Evolutionary conservation across 2,329 filamentous ascomycete genomes (phyloP).

Genomic region (Tothia fuscella): DNA sequence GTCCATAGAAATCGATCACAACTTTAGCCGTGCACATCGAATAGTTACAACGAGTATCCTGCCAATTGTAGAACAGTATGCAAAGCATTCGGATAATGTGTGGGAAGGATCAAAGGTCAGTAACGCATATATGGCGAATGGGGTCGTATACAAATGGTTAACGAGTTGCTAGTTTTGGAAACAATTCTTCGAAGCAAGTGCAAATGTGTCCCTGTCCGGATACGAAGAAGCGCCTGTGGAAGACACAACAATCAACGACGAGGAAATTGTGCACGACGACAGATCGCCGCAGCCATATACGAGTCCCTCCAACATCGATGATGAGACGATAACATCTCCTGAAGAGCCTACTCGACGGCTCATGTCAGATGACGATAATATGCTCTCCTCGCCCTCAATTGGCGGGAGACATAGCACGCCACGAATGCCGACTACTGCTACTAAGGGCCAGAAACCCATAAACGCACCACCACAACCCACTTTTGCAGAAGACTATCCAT

Average conservation of each 20-base stretch:
- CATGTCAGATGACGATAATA: conserved; percentile 37
- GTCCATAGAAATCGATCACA: conserved; percentile 91
- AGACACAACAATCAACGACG: conserved; percentile 40
- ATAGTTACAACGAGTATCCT: conserved; percentile 92
- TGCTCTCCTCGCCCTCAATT: conserved; percentile 48
- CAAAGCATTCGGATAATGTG: conserved; percentile 81
- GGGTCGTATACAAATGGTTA: conserved; percentile 10
- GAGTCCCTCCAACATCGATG: conserved; percentile 19
- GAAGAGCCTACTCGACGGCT: conserved; percentile 13
- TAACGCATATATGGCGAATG: background rate
- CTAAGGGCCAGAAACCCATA: conserved; percentile 12
- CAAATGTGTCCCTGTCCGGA: conserved; percentile 89
- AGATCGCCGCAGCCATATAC: conserved; percentile 6
- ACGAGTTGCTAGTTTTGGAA: conserved; percentile 73
- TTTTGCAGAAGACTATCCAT: conserved; percentile 51
- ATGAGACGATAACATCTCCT: conserved; percentile 23
- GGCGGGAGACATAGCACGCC: conserved; percentile 48
- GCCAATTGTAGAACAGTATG: conserved; percentile 89
- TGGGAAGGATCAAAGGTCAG: conserved; percentile 91
- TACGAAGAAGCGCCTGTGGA: conserved; percentile 67
- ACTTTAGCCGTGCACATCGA: conserved; percentile 91
- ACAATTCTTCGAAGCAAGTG: conserved; percentile 97
- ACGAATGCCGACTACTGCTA: conserved; percentile 22
- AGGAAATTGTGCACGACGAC: conserved; percentile 18
- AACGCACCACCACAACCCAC: background rate